Conservation (phyloP, 139 green algal species). For the Chlorella ohadii region DNA sequence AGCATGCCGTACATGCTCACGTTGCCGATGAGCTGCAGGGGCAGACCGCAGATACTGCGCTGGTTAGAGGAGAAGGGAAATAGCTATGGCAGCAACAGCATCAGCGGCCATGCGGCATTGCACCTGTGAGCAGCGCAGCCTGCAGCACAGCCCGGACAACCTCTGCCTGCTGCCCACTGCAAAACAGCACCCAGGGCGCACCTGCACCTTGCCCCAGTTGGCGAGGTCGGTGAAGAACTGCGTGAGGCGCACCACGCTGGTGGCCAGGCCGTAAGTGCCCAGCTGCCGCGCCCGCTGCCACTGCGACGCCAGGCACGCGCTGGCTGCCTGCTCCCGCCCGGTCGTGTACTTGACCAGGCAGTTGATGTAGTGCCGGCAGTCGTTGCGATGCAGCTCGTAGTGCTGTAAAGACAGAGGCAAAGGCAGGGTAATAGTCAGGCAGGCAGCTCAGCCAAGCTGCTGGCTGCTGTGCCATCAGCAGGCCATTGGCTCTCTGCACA, state of each 20-base stretch:
- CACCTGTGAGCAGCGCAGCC: no score
- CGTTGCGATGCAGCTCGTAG: slow-evolving; percentile 69
- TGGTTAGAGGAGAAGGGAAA: no score
- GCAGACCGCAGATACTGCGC: no score
- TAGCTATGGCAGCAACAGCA: no score
- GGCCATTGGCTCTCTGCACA: no score
- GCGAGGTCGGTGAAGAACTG: slow-evolving; percentile 62
- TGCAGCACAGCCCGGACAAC: no score
- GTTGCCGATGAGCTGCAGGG: background rate
- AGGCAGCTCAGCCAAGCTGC: no score
- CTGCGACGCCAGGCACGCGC: slow-evolving; percentile 8
- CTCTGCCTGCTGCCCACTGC: no score
- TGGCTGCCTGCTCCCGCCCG: slow-evolving; percentile 49
- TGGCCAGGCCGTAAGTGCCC: slow-evolving; percentile 17
- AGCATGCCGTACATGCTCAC: slow-evolving; percentile 23
- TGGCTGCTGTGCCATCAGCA: no score
- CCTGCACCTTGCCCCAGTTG: slow-evolving; percentile 58
- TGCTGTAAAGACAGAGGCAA: background rate
- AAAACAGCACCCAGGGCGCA: slow-evolving; percentile 12
- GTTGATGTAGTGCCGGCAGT: slow-evolving; percentile 79
- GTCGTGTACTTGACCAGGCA: slow-evolving; percentile 69
- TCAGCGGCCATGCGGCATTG: no score
- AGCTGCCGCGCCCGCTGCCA: background rate
- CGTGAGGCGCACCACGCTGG: slow-evolving; percentile 42
- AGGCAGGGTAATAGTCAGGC: background rate